A percentile compares a stretch with the other conserved stretches of the same genome.
These are phyloP conservation scores for Aspergillus unguis DNA, from an alignment of 2,329 filamentous ascomycete species.

Conservation along the genomic window DNA sequence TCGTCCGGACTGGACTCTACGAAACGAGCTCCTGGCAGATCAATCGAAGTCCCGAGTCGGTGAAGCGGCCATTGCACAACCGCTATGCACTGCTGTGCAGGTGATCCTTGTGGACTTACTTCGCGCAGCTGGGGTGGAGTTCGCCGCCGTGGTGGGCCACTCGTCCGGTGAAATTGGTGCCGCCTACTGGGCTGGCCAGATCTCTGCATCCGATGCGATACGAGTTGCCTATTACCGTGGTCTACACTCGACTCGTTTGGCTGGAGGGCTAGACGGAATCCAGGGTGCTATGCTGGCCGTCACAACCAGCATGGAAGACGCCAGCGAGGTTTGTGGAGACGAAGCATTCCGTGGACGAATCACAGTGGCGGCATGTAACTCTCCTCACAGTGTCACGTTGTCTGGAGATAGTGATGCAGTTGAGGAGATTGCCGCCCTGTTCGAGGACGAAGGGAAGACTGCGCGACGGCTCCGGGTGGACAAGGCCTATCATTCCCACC, in stretches of 20 bases:
- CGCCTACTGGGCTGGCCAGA: constrained; percentile 27
- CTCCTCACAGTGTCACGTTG: neutral
- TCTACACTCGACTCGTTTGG: too few relatives aligned
- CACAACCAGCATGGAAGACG: neutral
- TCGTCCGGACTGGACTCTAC: neutral
- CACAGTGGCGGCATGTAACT: neutral
- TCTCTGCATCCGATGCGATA: constrained; percentile 35
- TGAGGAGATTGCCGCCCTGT: neutral
- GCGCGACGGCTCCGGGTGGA: constrained; percentile 13
- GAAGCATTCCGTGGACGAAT: neutral
- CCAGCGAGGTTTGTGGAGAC: neutral
- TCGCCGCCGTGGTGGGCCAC: constrained; percentile 27
- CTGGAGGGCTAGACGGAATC: too few relatives aligned
- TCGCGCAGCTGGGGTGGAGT: constrained; percentile 21
- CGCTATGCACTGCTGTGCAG: constrained; percentile 31
- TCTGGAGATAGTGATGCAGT: neutral
- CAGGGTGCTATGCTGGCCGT: neutral
- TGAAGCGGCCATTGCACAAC: constrained; percentile 27
- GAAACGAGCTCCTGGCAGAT: neutral
- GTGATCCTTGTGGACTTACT: constrained; percentile 31
- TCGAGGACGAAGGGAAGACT: neutral
- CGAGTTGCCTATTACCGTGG: constrained; percentile 46
- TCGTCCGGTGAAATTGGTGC: constrained; percentile 41
- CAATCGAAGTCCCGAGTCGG: constrained; percentile 20
- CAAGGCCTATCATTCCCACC: constrained; percentile 18